Evolutionary conservation across 2,329 filamentous ascomycete species (phyloP).

Genomic region (Paraphaeosphaeria minitans): DNA sequence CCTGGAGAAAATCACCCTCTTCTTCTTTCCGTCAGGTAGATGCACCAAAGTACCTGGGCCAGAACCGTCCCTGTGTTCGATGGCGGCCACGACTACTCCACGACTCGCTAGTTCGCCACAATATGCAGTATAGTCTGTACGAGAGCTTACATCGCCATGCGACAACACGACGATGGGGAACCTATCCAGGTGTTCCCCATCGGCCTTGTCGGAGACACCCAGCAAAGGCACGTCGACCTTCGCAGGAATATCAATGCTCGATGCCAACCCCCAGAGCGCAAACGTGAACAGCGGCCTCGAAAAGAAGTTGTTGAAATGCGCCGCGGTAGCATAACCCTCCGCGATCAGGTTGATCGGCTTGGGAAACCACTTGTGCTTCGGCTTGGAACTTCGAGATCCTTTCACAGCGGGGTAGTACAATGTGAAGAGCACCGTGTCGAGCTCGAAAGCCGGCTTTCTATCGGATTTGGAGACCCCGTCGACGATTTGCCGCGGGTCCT

Average conservation of each 20-base stretch:
- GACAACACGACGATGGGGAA: not conserved
- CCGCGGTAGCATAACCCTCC: not conserved
- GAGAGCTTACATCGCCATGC: not conserved
- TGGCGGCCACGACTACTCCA: not conserved
- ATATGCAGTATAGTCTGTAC: not conserved
- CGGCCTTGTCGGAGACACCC: not conserved
- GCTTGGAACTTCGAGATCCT: not conserved
- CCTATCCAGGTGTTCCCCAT: not conserved
- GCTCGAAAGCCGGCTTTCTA: not conserved
- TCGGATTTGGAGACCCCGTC: not conserved
- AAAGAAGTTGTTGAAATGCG: not conserved
- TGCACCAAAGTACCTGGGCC: not conserved
- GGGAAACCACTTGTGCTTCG: not conserved
- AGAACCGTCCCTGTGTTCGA: not conserved
- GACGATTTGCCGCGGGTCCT: not conserved
- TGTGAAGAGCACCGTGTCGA: not conserved
- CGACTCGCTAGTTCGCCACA: not conserved
- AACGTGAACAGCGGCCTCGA: not conserved
- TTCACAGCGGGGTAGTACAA: not conserved
- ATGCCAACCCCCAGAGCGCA: not conserved
- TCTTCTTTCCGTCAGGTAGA: not conserved
- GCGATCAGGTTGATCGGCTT: not conserved
- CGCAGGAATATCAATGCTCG: not conserved
- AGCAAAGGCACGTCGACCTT: not conserved
- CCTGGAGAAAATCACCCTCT: not conserved